Evolutionary conservation across 805 yeast species (phyloP).

Genomic region (Sugiyamaella chiloensis): DNA sequence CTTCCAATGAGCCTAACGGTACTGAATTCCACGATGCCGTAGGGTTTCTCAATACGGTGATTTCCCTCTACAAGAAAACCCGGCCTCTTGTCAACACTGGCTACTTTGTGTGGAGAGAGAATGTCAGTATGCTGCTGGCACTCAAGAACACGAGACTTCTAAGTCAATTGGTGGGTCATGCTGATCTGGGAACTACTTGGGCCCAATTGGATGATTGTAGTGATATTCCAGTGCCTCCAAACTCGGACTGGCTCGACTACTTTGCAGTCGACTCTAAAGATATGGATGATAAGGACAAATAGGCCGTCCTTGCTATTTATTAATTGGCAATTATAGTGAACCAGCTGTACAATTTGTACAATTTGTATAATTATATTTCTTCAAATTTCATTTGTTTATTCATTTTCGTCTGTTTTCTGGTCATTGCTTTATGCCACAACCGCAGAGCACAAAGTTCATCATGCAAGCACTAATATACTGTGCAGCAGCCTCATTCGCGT

Average conservation of each 20-base stretch:
- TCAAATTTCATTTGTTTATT: background rate
- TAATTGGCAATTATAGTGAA: too few relatives aligned
- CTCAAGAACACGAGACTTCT: constrained; percentile 4
- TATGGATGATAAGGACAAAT: constrained; percentile 5
- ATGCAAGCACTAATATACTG: too few relatives aligned
- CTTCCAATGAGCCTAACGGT: background rate
- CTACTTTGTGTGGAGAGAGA: constrained; percentile 17
- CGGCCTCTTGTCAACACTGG: constrained; percentile 4
- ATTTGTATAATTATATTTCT: constrained; percentile 1
- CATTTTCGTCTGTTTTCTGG: too few relatives aligned
- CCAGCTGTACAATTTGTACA: background rate
- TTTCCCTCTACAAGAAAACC: constrained; percentile 11
- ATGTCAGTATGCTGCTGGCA: constrained; percentile 15
- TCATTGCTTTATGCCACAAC: too few relatives aligned
- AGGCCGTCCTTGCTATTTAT: background rate
- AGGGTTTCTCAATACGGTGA: constrained; percentile 7
- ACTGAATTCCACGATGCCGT: background rate
- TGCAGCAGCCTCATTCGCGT: too few relatives aligned
- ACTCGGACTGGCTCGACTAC: constrained; percentile 8
- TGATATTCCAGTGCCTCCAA: constrained; percentile 6
- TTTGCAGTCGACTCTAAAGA: constrained; percentile 6
- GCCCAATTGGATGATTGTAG: constrained; percentile 1
- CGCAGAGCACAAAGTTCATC: too few relatives aligned
- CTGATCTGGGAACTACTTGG: constrained; percentile 11
- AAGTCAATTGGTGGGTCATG: constrained; percentile 9